Conservation (phyloP, 371 early-diverging fungal genomes). For the Funneliformis caledonium region DNA sequence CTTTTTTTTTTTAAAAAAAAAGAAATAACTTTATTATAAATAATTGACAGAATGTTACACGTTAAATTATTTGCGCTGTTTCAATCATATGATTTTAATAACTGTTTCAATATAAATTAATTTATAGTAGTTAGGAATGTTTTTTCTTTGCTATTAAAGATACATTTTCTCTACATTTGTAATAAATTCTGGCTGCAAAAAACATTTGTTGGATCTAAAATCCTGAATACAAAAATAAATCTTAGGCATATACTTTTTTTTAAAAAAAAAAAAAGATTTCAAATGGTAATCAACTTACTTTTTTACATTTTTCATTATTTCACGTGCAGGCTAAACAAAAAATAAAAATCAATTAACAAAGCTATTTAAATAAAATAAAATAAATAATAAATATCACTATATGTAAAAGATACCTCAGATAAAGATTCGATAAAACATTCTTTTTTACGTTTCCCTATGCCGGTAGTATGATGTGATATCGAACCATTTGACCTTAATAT, state of each 20-base stretch:
- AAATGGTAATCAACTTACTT: not conserved
- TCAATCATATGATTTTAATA: too few relatives aligned
- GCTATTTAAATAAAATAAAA: not conserved
- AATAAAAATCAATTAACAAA: not conserved
- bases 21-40: too few relatives aligned
- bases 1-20: too few relatives aligned
- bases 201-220: slow-evolving; percentile 29
- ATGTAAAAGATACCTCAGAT: not conserved
- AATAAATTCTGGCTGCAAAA: slow-evolving; percentile 32
- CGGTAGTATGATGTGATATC: slow-evolving; percentile 2
- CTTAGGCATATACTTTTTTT: too few relatives aligned
- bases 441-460: slow-evolving; percentile 33
- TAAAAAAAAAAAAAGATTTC: not conserved
- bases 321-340: slow-evolving; percentile 6
- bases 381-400: not conserved
- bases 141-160: too few relatives aligned
- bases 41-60: too few relatives aligned
- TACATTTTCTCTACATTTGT: not conserved
- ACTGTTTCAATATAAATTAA: too few relatives aligned
- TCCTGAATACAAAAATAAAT: not conserved
- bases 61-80: too few relatives aligned
- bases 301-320: slow-evolving; percentile 23
- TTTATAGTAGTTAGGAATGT: too few relatives aligned
- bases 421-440: slow-evolving; percentile 18
- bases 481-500: slow-evolving; percentile 22